Conservation (phyloP, 2,329 filamentous ascomycete genomes). For the Alternaria sp. region DNA sequence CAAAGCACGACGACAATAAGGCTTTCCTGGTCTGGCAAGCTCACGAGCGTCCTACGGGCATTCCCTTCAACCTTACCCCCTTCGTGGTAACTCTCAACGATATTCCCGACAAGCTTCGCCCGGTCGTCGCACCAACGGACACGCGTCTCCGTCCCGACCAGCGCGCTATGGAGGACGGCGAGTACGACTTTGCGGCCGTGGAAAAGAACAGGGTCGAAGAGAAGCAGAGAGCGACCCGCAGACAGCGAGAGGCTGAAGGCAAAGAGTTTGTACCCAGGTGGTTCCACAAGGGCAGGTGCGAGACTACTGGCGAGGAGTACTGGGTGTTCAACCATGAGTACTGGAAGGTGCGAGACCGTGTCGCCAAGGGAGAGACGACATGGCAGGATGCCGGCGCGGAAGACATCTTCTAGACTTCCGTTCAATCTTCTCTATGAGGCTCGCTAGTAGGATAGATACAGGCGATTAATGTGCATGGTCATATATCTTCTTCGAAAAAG, state of each 20-base stretch:
- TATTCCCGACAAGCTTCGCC: slow-evolving; percentile 78
- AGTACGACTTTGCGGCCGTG: slow-evolving; percentile 88
- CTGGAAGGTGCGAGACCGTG: slow-evolving; percentile 76
- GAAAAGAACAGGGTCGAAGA: slow-evolving; percentile 97
- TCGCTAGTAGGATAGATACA: not conserved
- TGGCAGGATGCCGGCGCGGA: slow-evolving; percentile 72
- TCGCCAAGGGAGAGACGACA: slow-evolving; percentile 64
- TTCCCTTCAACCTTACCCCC: slow-evolving; percentile 96
- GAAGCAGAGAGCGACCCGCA: slow-evolving; percentile 79
- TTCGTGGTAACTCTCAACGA: slow-evolving; percentile 96
- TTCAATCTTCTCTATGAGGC: not conserved
- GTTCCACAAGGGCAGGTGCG: slow-evolving; percentile 77
- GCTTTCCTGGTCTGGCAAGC: slow-evolving; percentile 95
- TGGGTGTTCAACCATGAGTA: slow-evolving; percentile 92
- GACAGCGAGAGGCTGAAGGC: slow-evolving; percentile 75
- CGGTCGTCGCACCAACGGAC: slow-evolving; percentile 87
- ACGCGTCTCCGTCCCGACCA: slow-evolving; percentile 93
- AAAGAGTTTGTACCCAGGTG: slow-evolving; percentile 85
- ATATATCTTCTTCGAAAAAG: not conserved
- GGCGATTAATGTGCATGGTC: not conserved
- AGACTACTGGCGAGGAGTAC: slow-evolving; percentile 83
- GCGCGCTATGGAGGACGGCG: slow-evolving; percentile 97
- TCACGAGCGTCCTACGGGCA: slow-evolving; percentile 77
- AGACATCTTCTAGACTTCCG: slow-evolving; percentile 68
- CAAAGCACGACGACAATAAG: slow-evolving; percentile 68